Base-by-base conservation (phyloP, 176 grass and related monocot genomes). In the Carex pumila region DNA sequence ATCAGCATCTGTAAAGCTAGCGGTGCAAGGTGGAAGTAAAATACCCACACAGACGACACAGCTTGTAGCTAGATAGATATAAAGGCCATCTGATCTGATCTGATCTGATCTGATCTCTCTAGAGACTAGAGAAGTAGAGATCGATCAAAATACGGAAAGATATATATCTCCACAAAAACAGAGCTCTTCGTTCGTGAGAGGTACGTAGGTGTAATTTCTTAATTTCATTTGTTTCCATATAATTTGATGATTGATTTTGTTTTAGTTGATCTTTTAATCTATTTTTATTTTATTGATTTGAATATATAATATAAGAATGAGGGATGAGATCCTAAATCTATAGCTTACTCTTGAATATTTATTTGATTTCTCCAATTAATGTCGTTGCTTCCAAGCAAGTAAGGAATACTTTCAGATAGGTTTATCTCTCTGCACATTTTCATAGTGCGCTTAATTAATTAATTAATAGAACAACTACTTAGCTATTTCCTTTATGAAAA, bases 351-450 rank as follows among this genome's bases (percentile, higher is more conserved):
- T 31, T 55, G 53, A 54, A 25, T 25, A 25, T 25, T 25, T 25
- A 25, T 25, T 25, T 55, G 3, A 31, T 76, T 54, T 76, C 47
- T 76, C 22, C 22, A 15, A 31, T 76, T 25, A 25, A 25, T 25
- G 72, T 54, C 49, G 72, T 76, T 54, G 22, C 72, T 76, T 53
- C 30, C 72, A 76, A 76, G 72, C 11, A 76, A 76, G 72, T 11
- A 76, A 76, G 21, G 72, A 76, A 76, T 76, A 56, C 21, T 56
- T 76, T 21, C 45, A 22, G 18, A 72, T 72, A 69, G 14, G 4
- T 39, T 47, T 22, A 25, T 76, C 45, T 75, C 41, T 53, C 10
- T 74, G 14, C 45, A 22, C 25, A 25, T 25, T 25, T 25, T 25
- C 25, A 25, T 25, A 25, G 25, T 25, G 25, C 25, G 25, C 25